Percentiles rank a stretch among this genome's conserved stretches.
These are phyloP conservation scores for Primulina tabacum DNA, from an alignment of 257 asterid genomes.

Conservation along the genomic window DNA sequence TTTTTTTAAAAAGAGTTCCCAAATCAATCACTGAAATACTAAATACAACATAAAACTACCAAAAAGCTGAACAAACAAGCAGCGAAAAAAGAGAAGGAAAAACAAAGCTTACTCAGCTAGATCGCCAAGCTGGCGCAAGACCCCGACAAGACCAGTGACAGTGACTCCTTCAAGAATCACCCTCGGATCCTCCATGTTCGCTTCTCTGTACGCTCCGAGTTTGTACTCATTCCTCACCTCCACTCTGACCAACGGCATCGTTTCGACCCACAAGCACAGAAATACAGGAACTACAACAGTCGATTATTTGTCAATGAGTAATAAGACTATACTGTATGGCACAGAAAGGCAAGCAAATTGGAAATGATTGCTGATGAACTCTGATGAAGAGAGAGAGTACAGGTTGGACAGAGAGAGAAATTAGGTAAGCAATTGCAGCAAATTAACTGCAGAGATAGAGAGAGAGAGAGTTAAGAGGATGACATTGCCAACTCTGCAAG, in stretches of 20 bases:
- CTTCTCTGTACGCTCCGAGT: slow-evolving; percentile 59
- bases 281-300: slow-evolving; percentile 24
- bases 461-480: not conserved
- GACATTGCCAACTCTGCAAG: too few relatives aligned
- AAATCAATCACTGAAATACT: not conserved
- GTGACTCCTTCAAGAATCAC: slow-evolving; percentile 73
- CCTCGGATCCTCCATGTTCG: slow-evolving; percentile 73
- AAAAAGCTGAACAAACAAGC: slow-evolving; percentile 2
- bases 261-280: not conserved
- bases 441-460: slow-evolving; percentile 46
- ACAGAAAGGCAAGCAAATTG: not conserved
- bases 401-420: slow-evolving; percentile 4
- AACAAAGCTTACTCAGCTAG: slow-evolving; percentile 63
- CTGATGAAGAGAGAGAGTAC: slow-evolving; percentile 13
- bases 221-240: slow-evolving; percentile 76
- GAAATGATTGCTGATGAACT: slow-evolving; percentile 27
- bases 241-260: slow-evolving; percentile 83
- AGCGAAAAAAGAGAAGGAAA: not conserved
- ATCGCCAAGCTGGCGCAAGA: slow-evolving; percentile 94
- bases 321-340: not conserved
- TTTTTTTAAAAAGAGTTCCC: not conserved
- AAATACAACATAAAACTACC: slow-evolving; percentile 3
- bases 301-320: not conserved
- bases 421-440: slow-evolving; percentile 50
- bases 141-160: slow-evolving; percentile 84